phyloP scores from a whole-genome alignment of 2,329 filamentous ascomycete species.

The Leptodontidium sp. region DNA sequence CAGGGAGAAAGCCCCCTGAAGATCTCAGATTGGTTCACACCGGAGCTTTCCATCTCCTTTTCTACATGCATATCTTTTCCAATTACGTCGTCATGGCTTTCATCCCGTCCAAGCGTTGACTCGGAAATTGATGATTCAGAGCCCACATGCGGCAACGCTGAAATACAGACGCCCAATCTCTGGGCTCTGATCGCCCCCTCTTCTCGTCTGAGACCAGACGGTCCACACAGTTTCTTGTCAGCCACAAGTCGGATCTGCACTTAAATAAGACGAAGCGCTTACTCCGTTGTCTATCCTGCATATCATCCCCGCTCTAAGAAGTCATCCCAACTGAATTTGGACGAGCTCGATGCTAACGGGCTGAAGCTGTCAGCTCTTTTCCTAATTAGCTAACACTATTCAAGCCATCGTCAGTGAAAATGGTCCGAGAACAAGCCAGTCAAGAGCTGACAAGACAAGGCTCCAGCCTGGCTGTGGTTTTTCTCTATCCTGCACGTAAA shows the following conservation, averaged over 20 bases:
- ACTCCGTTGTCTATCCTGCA: neutral
- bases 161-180: neutral
- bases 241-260: neutral
- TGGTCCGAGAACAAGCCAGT: slow-evolving; percentile 9
- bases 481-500: neutral
- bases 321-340: neutral
- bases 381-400: neutral
- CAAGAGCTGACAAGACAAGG: neutral
- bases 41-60: neutral
- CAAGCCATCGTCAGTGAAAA: neutral
- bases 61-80: neutral
- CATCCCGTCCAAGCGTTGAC: slow-evolving; percentile 3
- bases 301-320: neutral
- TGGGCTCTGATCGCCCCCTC: neutral
- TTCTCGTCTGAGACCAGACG: slow-evolving; percentile 11
- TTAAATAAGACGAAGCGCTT: neutral
- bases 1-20: too few relatives aligned
- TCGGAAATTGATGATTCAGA: neutral
- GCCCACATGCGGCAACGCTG: neutral
- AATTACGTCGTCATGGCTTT: neutral
- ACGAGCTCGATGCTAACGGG: neutral
- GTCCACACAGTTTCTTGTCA: neutral
- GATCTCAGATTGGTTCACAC: neutral
- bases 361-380: too few relatives aligned
- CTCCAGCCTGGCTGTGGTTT: neutral